phyloP scores from a whole-genome alignment of 2,329 filamentous ascomycete genomes.

The Neocatenulostroma microsporum region DNA sequence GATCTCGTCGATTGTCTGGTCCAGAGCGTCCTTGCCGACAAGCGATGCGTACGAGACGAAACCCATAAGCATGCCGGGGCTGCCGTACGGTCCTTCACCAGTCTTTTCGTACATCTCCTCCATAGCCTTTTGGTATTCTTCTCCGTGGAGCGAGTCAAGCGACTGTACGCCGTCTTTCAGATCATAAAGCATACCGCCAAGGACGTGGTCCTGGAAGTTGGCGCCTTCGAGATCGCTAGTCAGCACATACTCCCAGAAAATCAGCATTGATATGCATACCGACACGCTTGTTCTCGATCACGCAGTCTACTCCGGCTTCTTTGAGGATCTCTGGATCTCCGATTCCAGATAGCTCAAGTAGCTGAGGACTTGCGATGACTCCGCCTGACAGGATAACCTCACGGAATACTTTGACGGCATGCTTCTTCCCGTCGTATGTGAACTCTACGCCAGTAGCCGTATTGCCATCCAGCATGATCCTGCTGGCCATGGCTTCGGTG shows the following conservation, averaged over 20 bases:
- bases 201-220: constrained; percentile 38
- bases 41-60: constrained; percentile 28
- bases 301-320: constrained; percentile 40
- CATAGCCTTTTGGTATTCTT: constrained; percentile 28
- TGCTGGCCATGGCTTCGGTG: constrained; percentile 24
- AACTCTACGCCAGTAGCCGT: constrained; percentile 35
- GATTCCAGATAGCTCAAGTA: constrained; percentile 55
- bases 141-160: constrained; percentile 29
- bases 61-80: constrained; percentile 30
- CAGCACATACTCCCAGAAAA: no score
- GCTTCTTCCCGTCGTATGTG: constrained; percentile 29
- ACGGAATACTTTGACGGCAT: constrained; percentile 36
- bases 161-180: constrained; percentile 24
- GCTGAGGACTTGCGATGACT: constrained; percentile 42
- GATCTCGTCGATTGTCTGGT: constrained; percentile 26
- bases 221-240: no score
- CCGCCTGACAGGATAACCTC: constrained; percentile 14
- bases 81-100: constrained; percentile 28
- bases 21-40: constrained; percentile 22
- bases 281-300: constrained; percentile 45
- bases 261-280: constrained; percentile 25
- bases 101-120: constrained; percentile 28
- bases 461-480: constrained; percentile 23
- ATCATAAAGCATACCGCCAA: constrained; percentile 25
- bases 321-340: constrained; percentile 44